phyloP scores from a whole-genome alignment of 2,329 filamentous ascomycete genomes.

The Cladosporium sp. region DNA sequence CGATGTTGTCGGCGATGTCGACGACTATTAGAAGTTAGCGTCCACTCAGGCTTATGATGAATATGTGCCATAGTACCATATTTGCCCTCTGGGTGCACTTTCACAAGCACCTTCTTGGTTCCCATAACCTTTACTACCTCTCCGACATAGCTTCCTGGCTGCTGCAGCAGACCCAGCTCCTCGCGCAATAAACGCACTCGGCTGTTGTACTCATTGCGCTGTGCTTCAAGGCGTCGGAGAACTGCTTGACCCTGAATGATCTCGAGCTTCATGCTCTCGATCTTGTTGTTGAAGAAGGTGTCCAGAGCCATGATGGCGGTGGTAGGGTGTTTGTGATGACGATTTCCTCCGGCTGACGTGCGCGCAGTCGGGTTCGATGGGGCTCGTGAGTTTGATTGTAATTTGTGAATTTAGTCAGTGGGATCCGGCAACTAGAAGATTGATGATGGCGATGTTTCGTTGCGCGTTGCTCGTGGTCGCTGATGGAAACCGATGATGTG shows the following conservation, averaged over 20 bases:
- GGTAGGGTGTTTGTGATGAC: conserved; percentile 8
- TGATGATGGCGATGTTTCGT: neutral
- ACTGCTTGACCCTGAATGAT: conserved; percentile 98
- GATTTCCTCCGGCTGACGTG: neutral
- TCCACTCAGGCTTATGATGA: neutral
- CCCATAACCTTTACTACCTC: conserved; percentile 99
- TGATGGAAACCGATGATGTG: conserved; percentile 8
- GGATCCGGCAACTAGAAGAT: neutral
- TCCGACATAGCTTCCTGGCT: conserved; percentile 95
- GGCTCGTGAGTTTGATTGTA: neutral
- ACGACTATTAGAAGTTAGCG: conserved; percentile 61
- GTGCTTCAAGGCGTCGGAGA: conserved; percentile 88
- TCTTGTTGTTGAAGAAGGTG: conserved; percentile 99
- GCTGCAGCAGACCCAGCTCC: conserved; percentile 91
- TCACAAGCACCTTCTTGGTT: conserved; percentile 98
- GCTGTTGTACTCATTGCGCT: conserved; percentile 99
- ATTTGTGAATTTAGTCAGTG: neutral
- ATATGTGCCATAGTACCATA: conserved; percentile 64
- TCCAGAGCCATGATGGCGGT: conserved; percentile 85
- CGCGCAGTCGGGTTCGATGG: neutral
- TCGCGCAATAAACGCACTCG: conserved; percentile 90
- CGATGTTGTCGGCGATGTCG: conserved; percentile 89
- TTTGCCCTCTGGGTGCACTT: conserved; percentile 99
- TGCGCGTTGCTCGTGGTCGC: neutral
- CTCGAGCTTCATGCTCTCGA: conserved; percentile 99